Conservation (phyloP, 2,329 filamentous ascomycete genomes). For the Pseudopyrenochaeta lycopersici region DNA sequence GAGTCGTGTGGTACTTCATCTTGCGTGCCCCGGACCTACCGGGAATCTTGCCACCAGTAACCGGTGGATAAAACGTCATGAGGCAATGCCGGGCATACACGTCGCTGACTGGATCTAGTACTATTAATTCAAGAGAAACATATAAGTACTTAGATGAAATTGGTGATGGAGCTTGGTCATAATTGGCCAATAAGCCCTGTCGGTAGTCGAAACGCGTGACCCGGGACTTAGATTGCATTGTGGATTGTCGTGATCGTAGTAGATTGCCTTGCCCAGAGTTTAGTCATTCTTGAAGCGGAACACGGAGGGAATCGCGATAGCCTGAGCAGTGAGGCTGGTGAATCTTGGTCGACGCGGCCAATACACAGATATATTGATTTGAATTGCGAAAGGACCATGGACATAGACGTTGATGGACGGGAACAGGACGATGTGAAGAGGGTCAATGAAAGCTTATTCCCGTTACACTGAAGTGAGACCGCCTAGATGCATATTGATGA, state of each 20-base stretch:
- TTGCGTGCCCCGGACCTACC: not conserved
- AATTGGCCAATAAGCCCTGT: conserved; percentile 15
- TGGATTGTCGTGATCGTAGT: conserved; percentile 2
- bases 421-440: conserved; percentile 1
- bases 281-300: not conserved
- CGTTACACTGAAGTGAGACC: conserved; percentile 9
- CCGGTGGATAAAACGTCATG: conserved; percentile 33
- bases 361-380: not conserved
- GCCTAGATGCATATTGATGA: conserved; percentile 34
- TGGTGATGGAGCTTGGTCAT: not conserved
- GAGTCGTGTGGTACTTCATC: conserved; percentile 16
- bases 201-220: conserved; percentile 27
- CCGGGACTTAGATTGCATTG: conserved; percentile 17
- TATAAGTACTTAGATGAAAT: conserved; percentile 19
- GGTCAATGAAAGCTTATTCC: conserved; percentile 15
- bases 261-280: conserved; percentile 3
- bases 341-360: not conserved
- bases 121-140: conserved; percentile 23
- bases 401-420: conserved; percentile 4
- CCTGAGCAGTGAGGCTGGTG: not conserved
- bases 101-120: conserved; percentile 15
- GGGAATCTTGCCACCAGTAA: conserved; percentile 4
- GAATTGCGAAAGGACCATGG: not conserved
- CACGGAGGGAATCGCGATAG: not conserved
- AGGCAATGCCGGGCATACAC: conserved; percentile 12